Evolutionary conservation across 345 rosid species (phyloP), one percentile per base, ranked within the genome.

Genomic region (Stellera chamaejasme): DNA sequence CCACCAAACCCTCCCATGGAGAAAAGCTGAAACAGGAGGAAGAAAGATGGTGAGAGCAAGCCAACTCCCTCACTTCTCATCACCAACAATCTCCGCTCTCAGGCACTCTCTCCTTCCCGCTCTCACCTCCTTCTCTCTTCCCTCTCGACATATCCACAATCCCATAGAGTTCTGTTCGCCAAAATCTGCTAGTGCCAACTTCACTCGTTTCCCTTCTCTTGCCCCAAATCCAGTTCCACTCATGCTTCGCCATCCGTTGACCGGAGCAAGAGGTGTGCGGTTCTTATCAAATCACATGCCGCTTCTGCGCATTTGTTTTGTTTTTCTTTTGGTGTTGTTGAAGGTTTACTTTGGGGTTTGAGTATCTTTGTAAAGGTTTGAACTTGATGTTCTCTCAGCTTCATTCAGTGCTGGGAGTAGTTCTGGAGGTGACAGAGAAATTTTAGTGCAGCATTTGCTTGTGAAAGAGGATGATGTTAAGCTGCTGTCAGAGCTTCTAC

Each of bases 361-460:
- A 49, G 10, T n/a, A 11, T 61, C 52, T 47, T 14, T 39, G 12
- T 55, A 26, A 43, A 46, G 8, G 36, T 6, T 52, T 56, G 2
- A 5, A 42, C 10, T 28, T 28, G 42, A 60, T 13, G 27, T 10
- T 26, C 16, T 3, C 25, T 19, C 82, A 72, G 95, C 90, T 71
- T 81, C 91, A 2, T 78, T 75, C 56, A 80, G 80, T 65, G 54
- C 83, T 36, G 79, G 55, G 32, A 56, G 80, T 60, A 51, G 63
- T 14, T 56, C 72, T 49, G 79, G 55, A 66, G 67, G 55, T 51
- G 72, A 56, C 36, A 77, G 76, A 66, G 98, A 91, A 72, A 66
- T 85, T 46, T 61, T 87, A 65, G 96, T 91, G 60, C 90, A 91
- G 64, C 96, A 91, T 59, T 76, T 91, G 79, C 96, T 91, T 62